A percentile compares a stretch with the other conserved stretches of the same genome.
Evolutionary conservation across 331 rosid genomes (phyloP).

Genomic region (Rhamnella rubrinervis): DNA sequence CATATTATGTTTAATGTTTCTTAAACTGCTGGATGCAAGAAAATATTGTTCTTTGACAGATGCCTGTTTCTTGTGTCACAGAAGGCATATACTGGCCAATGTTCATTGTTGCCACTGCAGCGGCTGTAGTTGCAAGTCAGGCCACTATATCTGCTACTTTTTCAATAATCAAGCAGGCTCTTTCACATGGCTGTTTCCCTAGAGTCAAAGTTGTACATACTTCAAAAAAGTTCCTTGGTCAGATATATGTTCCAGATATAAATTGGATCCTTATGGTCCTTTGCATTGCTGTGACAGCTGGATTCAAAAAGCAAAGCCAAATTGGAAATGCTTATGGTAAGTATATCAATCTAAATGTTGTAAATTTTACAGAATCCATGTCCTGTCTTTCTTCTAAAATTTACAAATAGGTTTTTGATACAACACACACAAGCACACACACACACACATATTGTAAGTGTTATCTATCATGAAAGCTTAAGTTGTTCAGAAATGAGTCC

Average conservation of each 20-base stretch:
- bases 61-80: conserved; percentile 35
- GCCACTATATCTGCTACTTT: conserved; percentile 96
- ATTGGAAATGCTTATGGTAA: conserved; percentile 98
- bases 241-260: conserved; percentile 92
- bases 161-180: conserved; percentile 96
- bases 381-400: no score
- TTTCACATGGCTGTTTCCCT: conserved; percentile 95
- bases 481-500: no score
- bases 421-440: no score
- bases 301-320: conserved; percentile 88
- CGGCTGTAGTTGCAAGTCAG: conserved; percentile 96
- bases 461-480: no score
- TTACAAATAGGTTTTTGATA: no score
- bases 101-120: conserved; percentile 84
- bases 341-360: conserved; percentile 19
- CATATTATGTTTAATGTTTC: not conserved
- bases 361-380: not conserved
- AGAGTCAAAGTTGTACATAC: conserved; percentile 96
- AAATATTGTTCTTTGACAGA: conserved; percentile 1
- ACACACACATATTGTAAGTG: no score
- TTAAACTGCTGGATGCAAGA: not conserved
- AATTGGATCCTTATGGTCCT: conserved; percentile 98
- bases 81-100: conserved; percentile 93
- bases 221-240: conserved; percentile 86
- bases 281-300: conserved; percentile 96